Evolutionary conservation across 208 protist species (phyloP).

Genomic region (Naegleria lovaniensis): DNA sequence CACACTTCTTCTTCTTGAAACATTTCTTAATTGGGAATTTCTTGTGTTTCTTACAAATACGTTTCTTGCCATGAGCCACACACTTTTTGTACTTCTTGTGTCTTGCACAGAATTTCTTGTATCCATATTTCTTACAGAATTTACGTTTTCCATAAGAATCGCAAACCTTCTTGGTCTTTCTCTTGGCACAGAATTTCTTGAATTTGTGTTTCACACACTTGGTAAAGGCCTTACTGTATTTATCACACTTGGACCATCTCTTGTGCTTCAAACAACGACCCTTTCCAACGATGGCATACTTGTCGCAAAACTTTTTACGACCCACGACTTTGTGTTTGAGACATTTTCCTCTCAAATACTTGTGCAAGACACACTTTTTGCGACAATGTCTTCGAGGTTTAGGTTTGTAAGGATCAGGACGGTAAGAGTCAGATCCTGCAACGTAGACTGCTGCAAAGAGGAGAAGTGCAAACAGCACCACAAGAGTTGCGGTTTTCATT

Average conservation of each 20-base stretch:
- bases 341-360: neutral
- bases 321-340: neutral
- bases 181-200: neutral
- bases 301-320: neutral
- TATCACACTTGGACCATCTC: neutral
- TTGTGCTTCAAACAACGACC: neutral
- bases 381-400: neutral
- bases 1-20: neutral
- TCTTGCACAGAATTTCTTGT: neutral
- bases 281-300: neutral
- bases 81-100: neutral
- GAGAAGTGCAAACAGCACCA: neutral
- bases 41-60: neutral
- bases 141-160: neutral
- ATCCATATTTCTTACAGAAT: neutral
- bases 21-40: neutral
- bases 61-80: neutral
- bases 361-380: neutral
- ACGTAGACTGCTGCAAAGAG: neutral
- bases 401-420: neutral
- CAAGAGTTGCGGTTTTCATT: no score
- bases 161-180: neutral
- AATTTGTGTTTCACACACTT: neutral
- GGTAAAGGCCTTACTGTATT: neutral
- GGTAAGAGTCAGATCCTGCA: neutral